These are phyloP conservation scores for Ilyonectria robusta DNA, from an alignment of 2,329 filamentous ascomycete species.

Conservation along the genomic window DNA sequence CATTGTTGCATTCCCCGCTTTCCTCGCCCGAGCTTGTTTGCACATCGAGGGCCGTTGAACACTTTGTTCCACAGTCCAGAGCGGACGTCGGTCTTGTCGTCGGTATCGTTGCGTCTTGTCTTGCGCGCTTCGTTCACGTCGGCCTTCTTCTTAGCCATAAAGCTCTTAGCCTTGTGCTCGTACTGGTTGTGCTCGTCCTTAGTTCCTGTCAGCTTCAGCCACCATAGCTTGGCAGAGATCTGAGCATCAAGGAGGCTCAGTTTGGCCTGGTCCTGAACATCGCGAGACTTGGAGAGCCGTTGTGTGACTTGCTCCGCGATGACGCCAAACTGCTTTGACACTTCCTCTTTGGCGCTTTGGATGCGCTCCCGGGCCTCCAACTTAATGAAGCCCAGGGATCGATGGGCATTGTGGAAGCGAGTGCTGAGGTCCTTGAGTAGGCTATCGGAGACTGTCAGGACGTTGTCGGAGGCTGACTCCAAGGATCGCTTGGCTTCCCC, in stretches of 20 bases:
- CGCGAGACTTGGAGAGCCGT: constrained; percentile 39
- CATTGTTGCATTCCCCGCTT: constrained; percentile 27
- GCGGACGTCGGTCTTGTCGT: constrained; percentile 28
- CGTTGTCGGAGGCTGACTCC: constrained; percentile 49
- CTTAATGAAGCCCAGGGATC: constrained; percentile 42
- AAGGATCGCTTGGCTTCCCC: constrained; percentile 53
- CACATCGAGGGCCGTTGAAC: constrained; percentile 30
- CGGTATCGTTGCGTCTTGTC: constrained; percentile 35
- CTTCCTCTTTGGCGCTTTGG: constrained; percentile 32
- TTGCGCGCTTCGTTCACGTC: constrained; percentile 50
- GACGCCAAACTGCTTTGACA: constrained; percentile 37
- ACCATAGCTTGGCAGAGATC: constrained; percentile 69
- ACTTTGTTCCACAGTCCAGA: constrained; percentile 43
- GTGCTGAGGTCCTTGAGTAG: constrained; percentile 42
- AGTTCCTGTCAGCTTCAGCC: constrained; percentile 68
- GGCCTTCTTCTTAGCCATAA: constrained; percentile 55
- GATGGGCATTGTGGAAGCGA: constrained; percentile 41
- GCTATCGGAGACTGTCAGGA: constrained; percentile 49
- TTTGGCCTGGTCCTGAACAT: constrained; percentile 58
- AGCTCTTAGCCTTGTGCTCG: constrained; percentile 61
- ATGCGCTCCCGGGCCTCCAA: constrained; percentile 36
- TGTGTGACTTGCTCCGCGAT: constrained; percentile 38
- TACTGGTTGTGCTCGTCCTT: constrained; percentile 63
- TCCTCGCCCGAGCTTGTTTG: constrained; percentile 27
- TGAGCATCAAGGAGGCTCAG: constrained; percentile 67